Conservation (phyloP, 805 yeast species). For the Ogataea saltuana region DNA sequence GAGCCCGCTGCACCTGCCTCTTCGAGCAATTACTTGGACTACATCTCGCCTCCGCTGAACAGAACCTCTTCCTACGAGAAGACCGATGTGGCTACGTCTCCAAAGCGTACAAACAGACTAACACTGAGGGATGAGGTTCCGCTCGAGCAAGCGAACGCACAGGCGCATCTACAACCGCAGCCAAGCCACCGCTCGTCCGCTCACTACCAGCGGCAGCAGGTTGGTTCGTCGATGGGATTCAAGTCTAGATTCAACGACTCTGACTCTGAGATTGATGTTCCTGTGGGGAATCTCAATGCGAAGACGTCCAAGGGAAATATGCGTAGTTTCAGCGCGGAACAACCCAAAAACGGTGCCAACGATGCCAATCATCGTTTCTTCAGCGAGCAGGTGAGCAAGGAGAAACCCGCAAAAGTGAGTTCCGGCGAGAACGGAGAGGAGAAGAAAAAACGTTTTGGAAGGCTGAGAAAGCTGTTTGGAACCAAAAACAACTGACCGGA, state of each 20-base stretch:
- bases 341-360: conserved; percentile 11
- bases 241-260: conserved; percentile 64
- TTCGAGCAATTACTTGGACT: conserved; percentile 36
- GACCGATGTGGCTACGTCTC: conserved; percentile 23
- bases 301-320: conserved; percentile 24
- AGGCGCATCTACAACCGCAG: conserved; percentile 20
- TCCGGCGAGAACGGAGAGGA: conserved; percentile 14
- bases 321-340: conserved; percentile 30
- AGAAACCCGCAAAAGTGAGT: conserved; percentile 1
- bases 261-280: conserved; percentile 46
- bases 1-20: conserved; percentile 18
- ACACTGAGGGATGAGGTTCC: conserved; percentile 28
- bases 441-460: conserved; percentile 37
- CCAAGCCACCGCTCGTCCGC: conserved; percentile 7
- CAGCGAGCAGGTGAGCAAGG: conserved; percentile 28
- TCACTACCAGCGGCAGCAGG: conserved; percentile 4
- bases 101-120: conserved; percentile 34
- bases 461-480: conserved; percentile 38
- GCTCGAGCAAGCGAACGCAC: conserved; percentile 14
- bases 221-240: conserved; percentile 34
- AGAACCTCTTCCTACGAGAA: conserved; percentile 61
- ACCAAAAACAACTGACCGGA: conserved; percentile 11
- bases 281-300: conserved; percentile 19
- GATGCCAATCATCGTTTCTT: conserved; percentile 25
- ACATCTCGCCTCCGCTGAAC: conserved; percentile 20